These are phyloP conservation scores for Picochlorum sp. DNA, from an alignment of 139 green algal species.

Conservation along the genomic window DNA sequence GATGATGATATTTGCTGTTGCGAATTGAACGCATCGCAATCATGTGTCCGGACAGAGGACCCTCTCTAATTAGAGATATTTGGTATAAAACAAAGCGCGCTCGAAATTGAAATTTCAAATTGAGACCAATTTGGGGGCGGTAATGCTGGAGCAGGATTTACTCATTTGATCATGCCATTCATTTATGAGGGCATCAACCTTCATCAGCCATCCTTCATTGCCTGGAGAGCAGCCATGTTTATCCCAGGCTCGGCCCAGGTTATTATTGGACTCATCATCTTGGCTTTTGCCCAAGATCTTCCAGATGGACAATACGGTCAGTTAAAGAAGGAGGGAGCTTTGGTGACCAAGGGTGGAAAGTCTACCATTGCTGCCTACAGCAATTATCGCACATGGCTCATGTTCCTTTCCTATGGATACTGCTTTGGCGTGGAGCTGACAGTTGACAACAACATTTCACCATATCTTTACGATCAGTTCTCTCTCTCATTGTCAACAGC, in stretches of 20 bases:
- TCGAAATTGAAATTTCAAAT: too few species aligned
- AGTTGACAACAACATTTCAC: constrained; percentile 63
- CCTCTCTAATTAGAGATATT: too few species aligned
- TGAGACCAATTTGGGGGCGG: constrained; percentile 21
- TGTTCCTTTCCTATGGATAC: constrained; percentile 58
- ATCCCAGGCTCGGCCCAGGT: constrained; percentile 66
- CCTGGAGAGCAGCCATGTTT: constrained; percentile 88
- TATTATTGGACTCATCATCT: constrained; percentile 49
- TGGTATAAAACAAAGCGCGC: too few species aligned
- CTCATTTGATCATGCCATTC: constrained; percentile 88
- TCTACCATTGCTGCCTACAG: constrained; percentile 21
- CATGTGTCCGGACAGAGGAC: too few species aligned
- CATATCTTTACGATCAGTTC: constrained; percentile 68
- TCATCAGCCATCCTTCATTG: constrained; percentile 40
- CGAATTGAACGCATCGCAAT: too few species aligned
- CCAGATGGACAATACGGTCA: constrained; percentile 80
- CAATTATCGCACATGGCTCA: constrained; percentile 41
- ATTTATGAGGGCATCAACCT: constrained; percentile 53
- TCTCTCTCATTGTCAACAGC: constrained; percentile 42
- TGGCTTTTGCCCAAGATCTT: constrained; percentile 60
- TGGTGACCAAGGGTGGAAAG: constrained; percentile 34
- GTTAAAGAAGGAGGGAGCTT: constrained; percentile 59
- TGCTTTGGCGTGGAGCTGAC: constrained; percentile 70
- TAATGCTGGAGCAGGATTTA: constrained; percentile 79
- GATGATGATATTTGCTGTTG: too few species aligned